Conservation (phyloP, 1,284 basidiomycete species). For the Malassezia arunalokei region DNA sequence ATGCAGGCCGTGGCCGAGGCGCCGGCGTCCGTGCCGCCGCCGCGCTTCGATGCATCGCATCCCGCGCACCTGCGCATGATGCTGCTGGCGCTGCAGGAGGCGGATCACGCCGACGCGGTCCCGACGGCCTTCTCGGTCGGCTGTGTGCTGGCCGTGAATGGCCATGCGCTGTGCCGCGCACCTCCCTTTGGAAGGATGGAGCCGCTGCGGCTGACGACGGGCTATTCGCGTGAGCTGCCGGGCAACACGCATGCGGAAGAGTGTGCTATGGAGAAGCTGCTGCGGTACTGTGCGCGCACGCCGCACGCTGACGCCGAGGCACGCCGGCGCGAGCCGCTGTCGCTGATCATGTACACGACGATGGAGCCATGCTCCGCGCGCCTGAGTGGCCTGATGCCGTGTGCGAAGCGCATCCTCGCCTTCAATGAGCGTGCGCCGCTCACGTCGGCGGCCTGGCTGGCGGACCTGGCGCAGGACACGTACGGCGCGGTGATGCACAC, state of each 20-base stretch:
- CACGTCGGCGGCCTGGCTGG: slow-evolving; percentile 11
- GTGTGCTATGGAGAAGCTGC: slow-evolving; percentile 71
- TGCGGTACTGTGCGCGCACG: slow-evolving; percentile 20
- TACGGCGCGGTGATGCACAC: not conserved
- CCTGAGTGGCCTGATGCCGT: slow-evolving; percentile 73
- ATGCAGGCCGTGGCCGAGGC: slow-evolving; percentile 31
- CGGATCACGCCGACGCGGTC: slow-evolving; percentile 59
- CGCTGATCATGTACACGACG: slow-evolving; percentile 75
- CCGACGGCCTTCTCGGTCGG: slow-evolving; percentile 89
- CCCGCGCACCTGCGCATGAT: slow-evolving; percentile 50
- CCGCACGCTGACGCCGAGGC: not conserved
- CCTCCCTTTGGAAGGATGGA: not conserved
- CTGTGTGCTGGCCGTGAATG: slow-evolving; percentile 59
- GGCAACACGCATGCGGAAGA: slow-evolving; percentile 98
- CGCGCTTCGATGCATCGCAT: slow-evolving; percentile 6
- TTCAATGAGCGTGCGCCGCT: slow-evolving; percentile 25
- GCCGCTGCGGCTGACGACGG: slow-evolving; percentile 56
- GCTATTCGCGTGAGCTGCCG: slow-evolving; percentile 74
- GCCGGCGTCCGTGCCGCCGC: slow-evolving; percentile 35
- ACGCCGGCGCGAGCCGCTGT: slow-evolving; percentile 18
- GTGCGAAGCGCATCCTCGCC: slow-evolving; percentile 69
- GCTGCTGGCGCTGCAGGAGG: slow-evolving; percentile 59
- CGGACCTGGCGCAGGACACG: not conserved
- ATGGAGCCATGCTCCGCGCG: slow-evolving; percentile 91
- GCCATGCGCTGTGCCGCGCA: not conserved